Percentiles rank a stretch among this genome's conserved stretches.
Conservation (phyloP, 352 stramenopile genomes). For the Globisporangium irregulare region DNA sequence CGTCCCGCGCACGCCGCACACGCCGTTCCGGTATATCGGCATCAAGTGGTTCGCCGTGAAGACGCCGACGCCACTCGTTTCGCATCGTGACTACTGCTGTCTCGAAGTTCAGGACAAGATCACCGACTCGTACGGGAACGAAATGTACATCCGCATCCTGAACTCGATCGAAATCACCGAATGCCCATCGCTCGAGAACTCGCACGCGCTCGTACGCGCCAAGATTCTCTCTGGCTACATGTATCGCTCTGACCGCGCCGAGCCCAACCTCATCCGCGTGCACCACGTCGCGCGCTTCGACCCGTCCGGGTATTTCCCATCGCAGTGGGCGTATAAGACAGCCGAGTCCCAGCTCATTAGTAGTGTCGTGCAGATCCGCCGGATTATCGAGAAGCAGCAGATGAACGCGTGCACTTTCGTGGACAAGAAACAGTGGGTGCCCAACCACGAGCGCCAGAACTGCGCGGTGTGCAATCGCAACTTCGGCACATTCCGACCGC, state of each 20-base stretch:
- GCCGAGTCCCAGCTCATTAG: slow-evolving; percentile 78
- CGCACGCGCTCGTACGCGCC: slow-evolving; percentile 79
- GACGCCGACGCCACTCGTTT: slow-evolving; percentile 76
- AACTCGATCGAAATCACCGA: slow-evolving; percentile 80
- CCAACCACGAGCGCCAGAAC: slow-evolving; percentile 65
- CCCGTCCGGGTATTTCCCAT: slow-evolving; percentile 71
- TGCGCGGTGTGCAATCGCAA: slow-evolving; percentile 71
- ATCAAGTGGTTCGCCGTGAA: slow-evolving; percentile 88
- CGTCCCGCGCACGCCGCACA: slow-evolving; percentile 63
- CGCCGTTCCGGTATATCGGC: slow-evolving; percentile 81
- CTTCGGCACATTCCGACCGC: slow-evolving; percentile 78
- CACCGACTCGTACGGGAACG: slow-evolving; percentile 73
- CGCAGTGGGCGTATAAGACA: slow-evolving; percentile 81
- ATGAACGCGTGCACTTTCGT: slow-evolving; percentile 85
- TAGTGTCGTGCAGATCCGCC: slow-evolving; percentile 74
- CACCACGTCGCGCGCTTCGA: slow-evolving; percentile 81
- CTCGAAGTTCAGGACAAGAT: slow-evolving; percentile 87
- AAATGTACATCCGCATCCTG: slow-evolving; percentile 82
- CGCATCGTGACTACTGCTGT: slow-evolving; percentile 83
- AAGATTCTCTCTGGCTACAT: slow-evolving; percentile 79
- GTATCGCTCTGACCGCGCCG: slow-evolving; percentile 70
- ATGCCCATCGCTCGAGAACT: slow-evolving; percentile 83
- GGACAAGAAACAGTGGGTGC: slow-evolving; percentile 81
- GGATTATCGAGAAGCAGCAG: slow-evolving; percentile 84
- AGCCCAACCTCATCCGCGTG: slow-evolving; percentile 65